phyloP scores from a whole-genome alignment of 2,329 filamentous ascomycete species.

The Neoscytalidium dimidiatum region DNA sequence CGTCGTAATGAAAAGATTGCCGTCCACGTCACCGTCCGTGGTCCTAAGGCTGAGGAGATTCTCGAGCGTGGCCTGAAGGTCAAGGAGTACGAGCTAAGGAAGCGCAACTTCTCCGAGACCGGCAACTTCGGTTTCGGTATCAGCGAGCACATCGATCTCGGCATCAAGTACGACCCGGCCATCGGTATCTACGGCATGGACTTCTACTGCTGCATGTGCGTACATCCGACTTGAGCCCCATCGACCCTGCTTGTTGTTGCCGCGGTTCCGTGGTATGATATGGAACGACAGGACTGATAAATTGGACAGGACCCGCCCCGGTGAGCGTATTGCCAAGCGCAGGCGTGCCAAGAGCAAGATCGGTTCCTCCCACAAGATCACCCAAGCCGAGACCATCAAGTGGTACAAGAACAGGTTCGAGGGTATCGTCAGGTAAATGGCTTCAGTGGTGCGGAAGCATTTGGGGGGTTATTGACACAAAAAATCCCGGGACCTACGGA shows the following conservation, averaged over 20 bases:
- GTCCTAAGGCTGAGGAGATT: slow-evolving; percentile 99
- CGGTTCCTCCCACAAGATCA: slow-evolving; percentile 89
- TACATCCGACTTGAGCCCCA: slow-evolving; percentile 41
- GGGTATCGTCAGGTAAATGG: slow-evolving; percentile 93
- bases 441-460: slow-evolving; percentile 25
- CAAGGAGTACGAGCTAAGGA: slow-evolving; percentile 99
- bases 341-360: slow-evolving; percentile 85
- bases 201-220: slow-evolving; percentile 99
- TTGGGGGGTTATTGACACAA: slow-evolving; percentile 30
- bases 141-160: slow-evolving; percentile 99
- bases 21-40: slow-evolving; percentile 98
- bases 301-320: slow-evolving; percentile 76
- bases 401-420: slow-evolving; percentile 98
- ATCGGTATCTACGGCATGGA: slow-evolving; percentile 99
- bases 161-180: slow-evolving; percentile 99
- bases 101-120: slow-evolving; percentile 99
- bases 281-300: slow-evolving; percentile 30
- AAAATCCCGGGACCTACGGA: slow-evolving; percentile 30
- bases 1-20: slow-evolving; percentile 99
- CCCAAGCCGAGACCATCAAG: slow-evolving; percentile 92
- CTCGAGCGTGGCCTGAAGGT: slow-evolving; percentile 99
- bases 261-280: not conserved
- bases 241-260: not conserved
- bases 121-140: slow-evolving; percentile 99
- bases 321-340: slow-evolving; percentile 96